Evolutionary conservation across 805 yeast species (phyloP).

Genomic region (Candida gorgasii): DNA sequence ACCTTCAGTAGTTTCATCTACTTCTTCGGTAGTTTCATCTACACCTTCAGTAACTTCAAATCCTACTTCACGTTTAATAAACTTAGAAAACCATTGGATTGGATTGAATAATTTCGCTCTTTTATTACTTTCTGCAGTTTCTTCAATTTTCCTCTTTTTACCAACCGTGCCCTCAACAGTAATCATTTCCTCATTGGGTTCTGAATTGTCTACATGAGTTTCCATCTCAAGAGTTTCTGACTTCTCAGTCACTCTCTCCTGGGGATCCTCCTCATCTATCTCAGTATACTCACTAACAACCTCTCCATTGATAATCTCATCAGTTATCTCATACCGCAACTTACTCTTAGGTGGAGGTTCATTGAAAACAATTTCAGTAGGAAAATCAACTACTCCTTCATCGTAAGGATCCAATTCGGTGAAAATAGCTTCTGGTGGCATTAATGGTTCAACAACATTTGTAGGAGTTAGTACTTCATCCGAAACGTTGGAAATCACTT

Average conservation of each 20-base stretch:
- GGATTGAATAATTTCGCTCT: conserved; percentile 3
- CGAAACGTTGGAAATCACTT: not conserved
- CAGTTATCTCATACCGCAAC: conserved; percentile 3
- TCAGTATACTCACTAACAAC: conserved; percentile 4
- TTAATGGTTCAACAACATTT: not conserved
- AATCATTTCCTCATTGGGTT: not conserved
- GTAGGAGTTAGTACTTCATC: not conserved
- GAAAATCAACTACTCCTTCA: conserved; percentile 1
- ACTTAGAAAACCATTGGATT: conserved; percentile 3
- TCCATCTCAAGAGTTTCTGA: too few species aligned
- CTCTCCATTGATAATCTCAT: conserved; percentile 7
- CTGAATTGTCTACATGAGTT: too few species aligned
- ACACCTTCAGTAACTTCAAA: not conserved
- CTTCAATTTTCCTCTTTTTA: conserved; percentile 1
- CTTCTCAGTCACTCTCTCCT: too few species aligned
- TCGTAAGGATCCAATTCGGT: conserved; percentile 1
- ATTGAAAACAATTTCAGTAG: not conserved
- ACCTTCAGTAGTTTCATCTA: not conserved
- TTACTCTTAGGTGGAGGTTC: conserved; percentile 1
- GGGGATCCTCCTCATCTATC: conserved; percentile 2
- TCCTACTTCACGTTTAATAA: not conserved
- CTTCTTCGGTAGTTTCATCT: not conserved
- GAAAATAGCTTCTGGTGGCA: conserved; percentile 2
- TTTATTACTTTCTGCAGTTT: not conserved
- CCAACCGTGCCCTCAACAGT: not conserved